Evolutionary conservation across 2,329 filamentous ascomycete genomes (phyloP), one percentile per base, ranked within the genome.

Genomic region (Fusarium bulbicola): DNA sequence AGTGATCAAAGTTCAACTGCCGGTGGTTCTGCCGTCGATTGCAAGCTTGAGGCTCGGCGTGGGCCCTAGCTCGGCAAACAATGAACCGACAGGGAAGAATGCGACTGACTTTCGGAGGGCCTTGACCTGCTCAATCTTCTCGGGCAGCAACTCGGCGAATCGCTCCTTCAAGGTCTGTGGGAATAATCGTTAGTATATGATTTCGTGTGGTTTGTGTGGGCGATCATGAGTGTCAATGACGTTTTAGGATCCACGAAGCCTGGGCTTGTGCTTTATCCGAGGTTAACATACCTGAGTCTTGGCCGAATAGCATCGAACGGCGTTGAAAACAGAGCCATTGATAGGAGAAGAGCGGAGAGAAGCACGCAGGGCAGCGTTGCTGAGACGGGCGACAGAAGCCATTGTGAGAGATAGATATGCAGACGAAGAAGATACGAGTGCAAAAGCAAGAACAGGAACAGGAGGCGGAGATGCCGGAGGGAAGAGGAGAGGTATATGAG

Each of bases 121-220:
- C 94, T 99, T 99, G 89, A 99, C 95, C 91, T 98, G 94, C 88
- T 99, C 96, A 82, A 98, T 92, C 91, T 98, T 97, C 84, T 92
- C 94, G 79, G 96, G 96, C 74, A 99, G 89, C 82, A 95, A 92
- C 85, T 96, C 95, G 83, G 95, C 95, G 85, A 99, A 98, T 83
- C 95, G 95, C 85, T 99, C 96, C 90, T 99, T 99, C 83, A 99
- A 87, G 79, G 95, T 95, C 96, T 99, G 61, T 13, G 46, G 61
- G 37, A 30, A 49, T 39, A 57, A 70, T 26, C 26, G 43, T 73
- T 21, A 73, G 70, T 36, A 43, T 20, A 37, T 49, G 24, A 28
- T 57, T 50, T 59, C 40, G 15, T 50, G 18, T 54, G 30, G 28
- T 32, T 49, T 50, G 28, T 63, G 30, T 30, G 34, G n/a, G 28